Conservation (phyloP, 495 filamentous ascomycete genomes). For the Podospora pseudoanserina region DNA sequence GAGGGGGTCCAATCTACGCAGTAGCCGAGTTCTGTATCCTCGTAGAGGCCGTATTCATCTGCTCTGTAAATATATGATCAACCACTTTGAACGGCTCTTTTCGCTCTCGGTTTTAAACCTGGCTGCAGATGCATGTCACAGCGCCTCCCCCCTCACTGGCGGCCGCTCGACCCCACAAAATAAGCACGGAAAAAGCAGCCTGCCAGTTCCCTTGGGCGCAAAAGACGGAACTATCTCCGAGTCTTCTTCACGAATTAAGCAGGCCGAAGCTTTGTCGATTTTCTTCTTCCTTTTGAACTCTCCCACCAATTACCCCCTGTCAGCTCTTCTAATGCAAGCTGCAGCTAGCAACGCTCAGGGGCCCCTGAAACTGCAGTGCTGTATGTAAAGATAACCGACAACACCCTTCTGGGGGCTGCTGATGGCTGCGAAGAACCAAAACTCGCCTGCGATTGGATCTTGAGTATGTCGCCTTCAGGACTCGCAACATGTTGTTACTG, state of each 20-base stretch:
- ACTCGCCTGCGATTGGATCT: neutral
- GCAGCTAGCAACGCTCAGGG: neutral
- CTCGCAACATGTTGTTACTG: neutral
- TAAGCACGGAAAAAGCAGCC: neutral
- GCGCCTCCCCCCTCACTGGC: neutral
- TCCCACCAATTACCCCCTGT: neutral
- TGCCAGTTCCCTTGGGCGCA: neutral
- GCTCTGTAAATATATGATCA: neutral
- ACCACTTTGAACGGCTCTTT: neutral
- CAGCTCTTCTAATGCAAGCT: neutral
- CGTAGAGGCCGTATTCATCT: too few relatives aligned
- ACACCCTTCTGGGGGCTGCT: neutral
- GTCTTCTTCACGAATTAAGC: neutral
- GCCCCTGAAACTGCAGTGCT: neutral
- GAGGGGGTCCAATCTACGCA: too few relatives aligned
- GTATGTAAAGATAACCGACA: neutral
- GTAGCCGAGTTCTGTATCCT: too few relatives aligned
- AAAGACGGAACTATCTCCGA: neutral
- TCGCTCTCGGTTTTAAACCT: neutral
- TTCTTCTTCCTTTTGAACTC: neutral
- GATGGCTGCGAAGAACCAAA: too few relatives aligned
- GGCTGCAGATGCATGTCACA: neutral
- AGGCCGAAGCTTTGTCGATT: neutral
- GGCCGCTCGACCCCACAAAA: neutral
- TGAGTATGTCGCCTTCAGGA: neutral